phyloP scores from a whole-genome alignment of 768 basidiomycete genomes.

The Agaricus subrufescens region DNA sequence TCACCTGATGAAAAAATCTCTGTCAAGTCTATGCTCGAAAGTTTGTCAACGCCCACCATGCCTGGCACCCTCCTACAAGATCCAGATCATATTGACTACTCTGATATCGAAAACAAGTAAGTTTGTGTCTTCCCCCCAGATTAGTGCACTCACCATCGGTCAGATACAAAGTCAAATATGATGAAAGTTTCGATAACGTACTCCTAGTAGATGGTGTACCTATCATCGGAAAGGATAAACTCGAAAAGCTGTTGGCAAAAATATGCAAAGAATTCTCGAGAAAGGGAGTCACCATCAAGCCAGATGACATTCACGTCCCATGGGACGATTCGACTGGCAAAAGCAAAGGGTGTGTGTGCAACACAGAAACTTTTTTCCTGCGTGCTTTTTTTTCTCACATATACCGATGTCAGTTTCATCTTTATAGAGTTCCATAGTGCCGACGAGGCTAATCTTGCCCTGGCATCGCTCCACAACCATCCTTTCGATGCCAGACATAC shows the following conservation, averaged over 20 bases:
- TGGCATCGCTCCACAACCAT: slow-evolving; percentile 66
- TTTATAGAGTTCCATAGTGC: slow-evolving; percentile 75
- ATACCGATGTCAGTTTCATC: slow-evolving; percentile 50
- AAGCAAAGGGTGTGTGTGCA: slow-evolving; percentile 78
- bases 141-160: not conserved
- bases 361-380: not conserved
- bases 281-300: slow-evolving; percentile 72
- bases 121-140: slow-evolving; percentile 14
- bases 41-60: slow-evolving; percentile 32
- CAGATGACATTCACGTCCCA: slow-evolving; percentile 80
- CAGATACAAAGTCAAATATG: slow-evolving; percentile 83
- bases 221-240: slow-evolving; percentile 80
- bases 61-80: slow-evolving; percentile 34
- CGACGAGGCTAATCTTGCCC: slow-evolving; percentile 67
- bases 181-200: slow-evolving; percentile 86
- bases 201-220: slow-evolving; percentile 93
- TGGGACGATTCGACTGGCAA: slow-evolving; percentile 81
- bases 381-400: slow-evolving; percentile 4
- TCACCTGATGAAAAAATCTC: slow-evolving; percentile 2
- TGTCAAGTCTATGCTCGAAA: no score
- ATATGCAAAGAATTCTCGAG: slow-evolving; percentile 80
- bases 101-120: slow-evolving; percentile 86
- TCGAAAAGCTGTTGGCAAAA: slow-evolving; percentile 75
- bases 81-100: slow-evolving; percentile 76
- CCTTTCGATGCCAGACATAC: slow-evolving; percentile 86